A percentile compares a stretch with the other conserved stretches of the same genome.
These are phyloP conservation scores for Boletus rufocinnamomeus DNA, from an alignment of 768 basidiomycete species.

Conservation along the genomic window DNA sequence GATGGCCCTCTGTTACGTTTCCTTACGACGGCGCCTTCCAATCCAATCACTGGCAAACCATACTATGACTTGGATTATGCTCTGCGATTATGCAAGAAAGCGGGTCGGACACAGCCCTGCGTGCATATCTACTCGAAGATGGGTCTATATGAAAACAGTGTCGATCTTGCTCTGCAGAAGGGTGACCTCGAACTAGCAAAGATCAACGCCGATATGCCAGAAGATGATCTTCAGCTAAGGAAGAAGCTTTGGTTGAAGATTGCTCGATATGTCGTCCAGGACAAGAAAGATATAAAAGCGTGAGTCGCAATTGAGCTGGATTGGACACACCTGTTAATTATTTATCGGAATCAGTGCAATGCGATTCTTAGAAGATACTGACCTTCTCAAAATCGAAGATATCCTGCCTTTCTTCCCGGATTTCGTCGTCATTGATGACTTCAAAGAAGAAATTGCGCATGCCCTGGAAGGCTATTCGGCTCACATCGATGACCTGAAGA, in stretches of 20 bases:
- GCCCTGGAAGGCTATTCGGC: constrained; percentile 93
- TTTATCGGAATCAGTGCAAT: constrained; percentile 68
- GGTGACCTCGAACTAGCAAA: constrained; percentile 96
- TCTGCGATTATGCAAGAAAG: constrained; percentile 83
- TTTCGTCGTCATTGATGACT: constrained; percentile 98
- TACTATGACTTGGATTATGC: constrained; percentile 99
- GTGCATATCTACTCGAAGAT: constrained; percentile 97
- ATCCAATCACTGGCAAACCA: constrained; percentile 81
- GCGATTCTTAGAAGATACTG: constrained; percentile 93
- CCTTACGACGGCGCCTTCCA: constrained; percentile 75
- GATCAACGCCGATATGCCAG: constrained; percentile 92
- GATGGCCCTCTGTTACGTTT: constrained; percentile 82
- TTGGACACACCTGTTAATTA: neutral
- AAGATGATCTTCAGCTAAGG: constrained; percentile 80
- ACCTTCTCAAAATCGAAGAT: constrained; percentile 96
- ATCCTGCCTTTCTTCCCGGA: constrained; percentile 99
- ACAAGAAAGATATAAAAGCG: constrained; percentile 98
- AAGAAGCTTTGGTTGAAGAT: constrained; percentile 99
- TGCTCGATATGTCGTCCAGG: constrained; percentile 96
- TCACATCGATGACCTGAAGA: constrained; percentile 86
- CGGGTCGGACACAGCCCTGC: constrained; percentile 81
- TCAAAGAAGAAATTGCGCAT: constrained; percentile 97
- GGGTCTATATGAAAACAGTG: constrained; percentile 95
- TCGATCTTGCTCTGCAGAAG: constrained; percentile 91
- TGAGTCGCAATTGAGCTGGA: constrained; percentile 44